Evolutionary conservation across 2,329 filamentous ascomycete genomes (phyloP), one percentile per base, ranked within the genome.

Genomic region (Monilinia fructicola): DNA sequence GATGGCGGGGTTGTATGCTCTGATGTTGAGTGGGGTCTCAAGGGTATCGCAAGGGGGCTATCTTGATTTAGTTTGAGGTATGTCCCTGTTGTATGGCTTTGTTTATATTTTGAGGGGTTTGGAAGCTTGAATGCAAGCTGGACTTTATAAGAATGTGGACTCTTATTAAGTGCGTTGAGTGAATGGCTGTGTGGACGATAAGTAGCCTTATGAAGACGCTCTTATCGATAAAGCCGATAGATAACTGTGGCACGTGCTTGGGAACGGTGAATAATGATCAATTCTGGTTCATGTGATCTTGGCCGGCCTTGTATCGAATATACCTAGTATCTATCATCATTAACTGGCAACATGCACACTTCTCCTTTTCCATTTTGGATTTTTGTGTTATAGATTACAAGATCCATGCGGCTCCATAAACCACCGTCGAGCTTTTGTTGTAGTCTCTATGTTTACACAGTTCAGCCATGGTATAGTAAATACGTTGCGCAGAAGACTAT

Each of bases 1-100:
- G 46, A 53, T 67, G 40, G 68, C 56, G 63, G 68, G 66, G 66
- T 66, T 46, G 54, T 35, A 67, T 60, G 44, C 54, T 66, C 26
- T 63, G 40, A 67, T 44, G 44, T 26, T 64, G 54, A 63, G 60
- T 48, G 60, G 60, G 65, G 60, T 56, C 42, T 50, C 52, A 46
- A 64, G 9, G 53, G 23, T 42, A 31, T 38, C 31, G 52, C 23
- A 52, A 54, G 40, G 16, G 26, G 35, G 21, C n/a, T 53, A 28
- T 54, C 31, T 31, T 55, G 26, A 31, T 46, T 48, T 28, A 4
- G 7, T 60, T 26, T 38, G 9, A 11, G 16, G 18, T 23, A 10
- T 50, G 10, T 50, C 26, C 26, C 44, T 28, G n/a, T 46, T 26
- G 38, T 54, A 54, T 63, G 11, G 38, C 46, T 23, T 31, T 14